Evolutionary conservation across 2,329 filamentous ascomycete genomes (phyloP).

Genomic region (Fonsecaea pedrosoi): DNA sequence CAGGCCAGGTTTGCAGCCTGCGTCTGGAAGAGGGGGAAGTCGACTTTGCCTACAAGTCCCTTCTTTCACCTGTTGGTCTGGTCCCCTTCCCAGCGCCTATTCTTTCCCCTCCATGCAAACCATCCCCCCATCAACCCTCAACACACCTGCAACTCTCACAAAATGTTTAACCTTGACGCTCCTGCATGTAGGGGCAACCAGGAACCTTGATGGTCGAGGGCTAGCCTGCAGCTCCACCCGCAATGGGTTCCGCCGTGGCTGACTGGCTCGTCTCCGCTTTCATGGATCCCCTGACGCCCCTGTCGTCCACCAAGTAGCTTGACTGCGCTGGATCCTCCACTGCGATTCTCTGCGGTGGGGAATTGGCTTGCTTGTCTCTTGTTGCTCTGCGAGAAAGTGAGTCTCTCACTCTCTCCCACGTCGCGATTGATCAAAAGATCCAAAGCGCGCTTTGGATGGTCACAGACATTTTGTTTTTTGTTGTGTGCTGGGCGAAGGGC

Average conservation of each 20-base stretch:
- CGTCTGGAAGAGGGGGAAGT: not conserved
- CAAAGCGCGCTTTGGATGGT: constrained; percentile 10
- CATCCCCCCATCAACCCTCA: constrained; percentile 6
- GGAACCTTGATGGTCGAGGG: not conserved
- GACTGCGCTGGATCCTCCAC: constrained; percentile 10
- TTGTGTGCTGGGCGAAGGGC: not conserved
- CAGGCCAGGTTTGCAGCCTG: constrained; percentile 12
- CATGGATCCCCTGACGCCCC: constrained; percentile 21
- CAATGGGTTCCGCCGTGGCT: constrained; percentile 22
- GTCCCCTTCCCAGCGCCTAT: constrained; percentile 21
- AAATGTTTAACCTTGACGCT: constrained; percentile 19
- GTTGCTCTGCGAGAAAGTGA: constrained; percentile 22
- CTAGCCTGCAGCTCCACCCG: constrained; percentile 3
- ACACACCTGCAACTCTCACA: constrained; percentile 4
- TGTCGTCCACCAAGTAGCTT: constrained; percentile 11
- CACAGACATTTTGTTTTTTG: constrained; percentile 11
- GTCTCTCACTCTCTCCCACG: constrained; percentile 13
- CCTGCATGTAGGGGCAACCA: constrained; percentile 1
- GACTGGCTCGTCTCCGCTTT: constrained; percentile 25
- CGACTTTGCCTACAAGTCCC: not conserved
- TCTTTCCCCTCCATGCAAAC: too few species aligned
- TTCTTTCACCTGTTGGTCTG: constrained; percentile 4
- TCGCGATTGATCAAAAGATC: constrained; percentile 24
- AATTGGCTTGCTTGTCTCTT: constrained; percentile 6
- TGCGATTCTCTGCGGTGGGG: constrained; percentile 12